A percentile compares a stretch with the other conserved stretches of the same genome.
These are phyloP conservation scores for Exophiala aquamarina DNA, from an alignment of 2,329 filamentous ascomycete genomes.

Conservation along the genomic window DNA sequence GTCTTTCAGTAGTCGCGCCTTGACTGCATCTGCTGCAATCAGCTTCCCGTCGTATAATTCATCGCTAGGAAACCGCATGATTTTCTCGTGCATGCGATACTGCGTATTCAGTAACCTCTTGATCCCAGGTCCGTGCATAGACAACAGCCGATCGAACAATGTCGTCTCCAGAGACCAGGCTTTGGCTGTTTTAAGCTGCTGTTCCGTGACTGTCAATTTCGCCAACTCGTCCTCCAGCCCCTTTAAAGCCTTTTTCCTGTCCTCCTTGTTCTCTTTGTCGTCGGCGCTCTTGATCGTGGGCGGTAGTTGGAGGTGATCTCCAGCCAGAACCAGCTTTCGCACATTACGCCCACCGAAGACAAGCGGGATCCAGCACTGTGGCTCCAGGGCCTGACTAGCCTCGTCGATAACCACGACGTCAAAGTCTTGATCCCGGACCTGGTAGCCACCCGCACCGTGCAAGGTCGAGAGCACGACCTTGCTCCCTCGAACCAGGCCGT, in stretches of 20 bases:
- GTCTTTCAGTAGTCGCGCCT: slow-evolving; percentile 70
- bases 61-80: slow-evolving; percentile 91
- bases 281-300: slow-evolving; percentile 78
- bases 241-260: slow-evolving; percentile 43
- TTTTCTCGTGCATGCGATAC: slow-evolving; percentile 95
- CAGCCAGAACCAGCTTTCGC: slow-evolving; percentile 83
- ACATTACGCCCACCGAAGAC: slow-evolving; percentile 53
- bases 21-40: slow-evolving; percentile 77
- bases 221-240: slow-evolving; percentile 38
- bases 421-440: slow-evolving; percentile 74
- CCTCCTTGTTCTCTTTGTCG: slow-evolving; percentile 34
- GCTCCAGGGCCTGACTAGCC: slow-evolving; percentile 91
- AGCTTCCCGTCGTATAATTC: slow-evolving; percentile 83
- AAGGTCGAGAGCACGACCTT: slow-evolving; percentile 90
- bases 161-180: slow-evolving; percentile 77
- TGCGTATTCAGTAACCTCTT: slow-evolving; percentile 96
- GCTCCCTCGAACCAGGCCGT: slow-evolving; percentile 70
- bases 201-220: slow-evolving; percentile 34
- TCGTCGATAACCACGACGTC: slow-evolving; percentile 96
- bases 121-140: slow-evolving; percentile 76
- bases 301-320: slow-evolving; percentile 90
- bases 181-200: slow-evolving; percentile 37
- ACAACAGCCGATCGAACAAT: slow-evolving; percentile 83
- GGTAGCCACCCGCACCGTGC: slow-evolving; percentile 71
- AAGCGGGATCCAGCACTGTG: slow-evolving; percentile 94